Conservation (phyloP, 371 early-diverging fungal genomes). For the Saksenaea vasiformis region DNA sequence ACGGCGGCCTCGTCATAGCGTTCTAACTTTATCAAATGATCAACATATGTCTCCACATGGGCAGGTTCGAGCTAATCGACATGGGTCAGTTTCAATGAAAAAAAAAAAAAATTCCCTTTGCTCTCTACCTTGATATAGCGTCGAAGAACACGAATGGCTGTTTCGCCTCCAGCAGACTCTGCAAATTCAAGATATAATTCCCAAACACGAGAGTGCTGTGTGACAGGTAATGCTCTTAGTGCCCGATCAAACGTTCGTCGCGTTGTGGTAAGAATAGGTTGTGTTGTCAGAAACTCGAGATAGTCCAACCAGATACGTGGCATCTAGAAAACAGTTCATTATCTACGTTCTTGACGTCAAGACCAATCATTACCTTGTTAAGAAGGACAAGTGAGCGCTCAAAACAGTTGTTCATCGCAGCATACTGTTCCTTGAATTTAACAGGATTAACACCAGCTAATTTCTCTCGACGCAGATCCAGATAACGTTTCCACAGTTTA, state of each 20-base stretch:
- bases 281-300: constrained; percentile 69
- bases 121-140: constrained; percentile 78
- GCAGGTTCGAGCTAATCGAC: constrained; percentile 64
- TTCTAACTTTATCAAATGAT: constrained; percentile 65
- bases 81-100: not conserved
- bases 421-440: constrained; percentile 58
- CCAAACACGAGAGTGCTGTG: constrained; percentile 94
- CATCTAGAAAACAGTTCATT: constrained; percentile 52
- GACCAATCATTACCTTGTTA: constrained; percentile 66
- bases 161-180: constrained; percentile 77
- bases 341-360: not conserved
- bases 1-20: constrained; percentile 86
- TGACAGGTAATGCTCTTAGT: constrained; percentile 87
- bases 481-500: constrained; percentile 92
- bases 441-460: constrained; percentile 55
- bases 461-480: constrained; percentile 70
- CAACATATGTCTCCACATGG: constrained; percentile 74
- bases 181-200: constrained; percentile 83
- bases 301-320: constrained; percentile 85
- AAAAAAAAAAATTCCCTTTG: no score
- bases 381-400: constrained; percentile 86
- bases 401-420: constrained; percentile 71
- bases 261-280: constrained; percentile 71
- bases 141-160: constrained; percentile 76
- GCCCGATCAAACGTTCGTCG: constrained; percentile 91